Base-by-base conservation (phyloP, 352 stramenopile species). In the Aphanomyces astaci region DNA sequence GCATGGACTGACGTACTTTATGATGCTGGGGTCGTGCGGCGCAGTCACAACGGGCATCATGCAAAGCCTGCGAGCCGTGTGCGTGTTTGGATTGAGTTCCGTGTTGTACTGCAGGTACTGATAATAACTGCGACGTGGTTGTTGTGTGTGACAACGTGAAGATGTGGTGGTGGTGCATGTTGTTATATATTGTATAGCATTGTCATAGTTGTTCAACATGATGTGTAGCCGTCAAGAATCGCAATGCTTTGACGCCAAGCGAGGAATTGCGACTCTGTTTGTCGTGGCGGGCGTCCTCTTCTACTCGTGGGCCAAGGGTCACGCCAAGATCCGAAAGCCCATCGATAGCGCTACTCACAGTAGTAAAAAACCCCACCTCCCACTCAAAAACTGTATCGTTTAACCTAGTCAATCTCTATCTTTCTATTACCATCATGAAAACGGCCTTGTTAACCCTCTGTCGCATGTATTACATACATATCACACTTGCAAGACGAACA, bases 11-110 rank as follows among this genome's bases (percentile, higher is more conserved):
- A 94, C 86, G 53, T 94, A 94, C 74, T 94, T 94, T 48, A 76
- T 92, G 68, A 81, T 94, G 74, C 76, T 94, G 17, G 81, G 79
- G 60, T 86, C 84, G 2, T 90, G 84, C 55, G 86, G 86, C 27
- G 86, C 86, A 4, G 84, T 94, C 45, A 94, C 86, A 2, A 92
- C 86, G 1, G 86, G 84, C 27, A 92, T 94, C 72, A 92, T 94
- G 83, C 86, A 94, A 76, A 92, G 84, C 48, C 77, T 94, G 60
- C 86, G 86, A 43, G 86, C 86, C 13, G 86, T 94, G 56, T 92
- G 86, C 63, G 86, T 94, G 24, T 94, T 94, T 64, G 71, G 73
- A 25, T 81, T 94, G 73, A 92, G 84, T 66, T 94, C 86, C 52
- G 56, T 92, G 64, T 71, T 94, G 40, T 94, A 90, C 72, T 94